phyloP scores from a whole-genome alignment of 2,329 filamentous ascomycete genomes.

The Talaromyces funiculosus region DNA sequence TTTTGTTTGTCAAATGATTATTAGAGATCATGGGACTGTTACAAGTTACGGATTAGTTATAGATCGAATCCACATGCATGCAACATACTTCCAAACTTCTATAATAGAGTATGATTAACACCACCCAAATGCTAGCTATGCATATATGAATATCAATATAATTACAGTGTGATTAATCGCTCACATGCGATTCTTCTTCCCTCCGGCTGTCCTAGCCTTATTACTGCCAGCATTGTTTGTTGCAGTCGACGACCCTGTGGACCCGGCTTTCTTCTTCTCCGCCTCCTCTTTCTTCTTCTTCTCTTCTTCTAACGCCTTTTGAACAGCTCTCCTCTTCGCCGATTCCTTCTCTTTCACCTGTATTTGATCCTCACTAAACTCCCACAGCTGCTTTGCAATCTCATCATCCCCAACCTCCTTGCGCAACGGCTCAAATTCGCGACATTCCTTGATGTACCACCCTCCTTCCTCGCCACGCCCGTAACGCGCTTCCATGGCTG shows the following conservation, averaged over 20 bases:
- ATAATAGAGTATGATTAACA: not conserved
- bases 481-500: constrained; percentile 70
- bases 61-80: not conserved
- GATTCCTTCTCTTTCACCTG: constrained; percentile 75
- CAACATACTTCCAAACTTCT: not conserved
- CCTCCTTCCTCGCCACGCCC: constrained; percentile 57
- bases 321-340: constrained; percentile 55
- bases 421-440: constrained; percentile 64
- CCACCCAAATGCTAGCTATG: not conserved
- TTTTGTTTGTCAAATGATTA: not conserved
- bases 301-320: constrained; percentile 48
- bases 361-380: constrained; percentile 78
- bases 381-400: constrained; percentile 80
- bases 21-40: not conserved
- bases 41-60: not conserved
- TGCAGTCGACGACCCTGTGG: not conserved
- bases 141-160: not conserved
- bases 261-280: not conserved
- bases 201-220: constrained; percentile 1
- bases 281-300: constrained; percentile 3
- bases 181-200: constrained; percentile 18
- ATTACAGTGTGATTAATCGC: not conserved
- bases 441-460: constrained; percentile 82
- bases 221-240: not conserved
- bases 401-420: constrained; percentile 72